Evolutionary conservation across 139 green algal genomes (phyloP), one percentile per base, ranked within the genome.

Genomic region (Chloropicon primus): DNA sequence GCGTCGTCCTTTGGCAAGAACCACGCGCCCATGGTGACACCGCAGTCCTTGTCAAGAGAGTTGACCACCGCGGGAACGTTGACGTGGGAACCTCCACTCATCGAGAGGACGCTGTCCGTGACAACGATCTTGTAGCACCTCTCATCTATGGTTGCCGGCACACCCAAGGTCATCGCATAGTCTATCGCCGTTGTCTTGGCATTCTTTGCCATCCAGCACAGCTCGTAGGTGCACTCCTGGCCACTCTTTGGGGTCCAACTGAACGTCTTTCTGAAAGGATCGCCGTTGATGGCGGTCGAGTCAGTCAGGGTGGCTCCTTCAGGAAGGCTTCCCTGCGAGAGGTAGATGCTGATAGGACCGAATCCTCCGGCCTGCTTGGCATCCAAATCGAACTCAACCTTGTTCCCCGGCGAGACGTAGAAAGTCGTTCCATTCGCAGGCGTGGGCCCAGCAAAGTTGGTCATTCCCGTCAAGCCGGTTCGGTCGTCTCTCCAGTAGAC

Each of bases 121-220:
- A 82, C 79, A n/a, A 76, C 41, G 24, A 82, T 82, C 53, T 25
- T 76, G 74, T 82, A 82, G 79, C 79, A 82, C 21, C 79, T 75
- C 79, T 82, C 79, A 26, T 82, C 79, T 2, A 80, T 21, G 3
- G 71, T 77, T 1, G 71, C 72, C 62, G 77, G 25, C 24, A 25
- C 27, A 28, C 21, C 77, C 17, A 81, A 24, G 24, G 73, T 77
- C 53, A 78, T 74, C 23, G 72, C 25, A 26, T 79, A 82, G 22
- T 82, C 78, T 2, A 62, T 17, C 41, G 2, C 26, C n/a, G 21
- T 26, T 25, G n/a, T 26, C 22, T 54, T 25, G 62, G 24, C 53
- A 25, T 82, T 82, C 53, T 22, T 26, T 17, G 79, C 79, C 21
- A 74, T 75, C 74, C 78, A 82, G 74, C 79, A 82, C 25, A 82